These are phyloP conservation scores for Venturia aucupariae DNA, from an alignment of 2,329 filamentous ascomycete species.

Conservation along the genomic window DNA sequence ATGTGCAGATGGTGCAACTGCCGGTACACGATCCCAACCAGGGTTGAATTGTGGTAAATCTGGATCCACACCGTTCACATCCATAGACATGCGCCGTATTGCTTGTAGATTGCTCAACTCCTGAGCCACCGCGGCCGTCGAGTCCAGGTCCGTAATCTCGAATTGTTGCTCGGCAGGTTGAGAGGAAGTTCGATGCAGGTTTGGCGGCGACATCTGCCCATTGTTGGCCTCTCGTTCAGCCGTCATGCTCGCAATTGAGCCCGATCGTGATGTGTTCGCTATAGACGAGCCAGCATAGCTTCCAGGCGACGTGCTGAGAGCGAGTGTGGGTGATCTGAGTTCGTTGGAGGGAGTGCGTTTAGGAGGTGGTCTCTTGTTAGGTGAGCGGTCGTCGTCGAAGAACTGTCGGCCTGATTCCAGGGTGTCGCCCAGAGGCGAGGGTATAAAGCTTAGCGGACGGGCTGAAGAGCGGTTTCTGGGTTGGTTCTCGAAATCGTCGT, in stretches of 20 bases:
- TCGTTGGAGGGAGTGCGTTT: not conserved
- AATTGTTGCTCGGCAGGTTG: conserved; percentile 11
- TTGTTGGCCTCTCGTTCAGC: conserved; percentile 18
- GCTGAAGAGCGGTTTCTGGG: conserved; percentile 63
- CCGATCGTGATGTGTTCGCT: conserved; percentile 7
- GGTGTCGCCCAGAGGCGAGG: conserved; percentile 13
- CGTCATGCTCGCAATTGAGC: conserved; percentile 15
- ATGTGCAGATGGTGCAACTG: conserved; percentile 57
- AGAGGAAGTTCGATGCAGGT: conserved; percentile 22
- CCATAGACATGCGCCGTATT: conserved; percentile 88
- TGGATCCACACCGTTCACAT: conserved; percentile 61
- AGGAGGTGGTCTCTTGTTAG: not conserved
- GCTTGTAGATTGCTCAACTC: conserved; percentile 89
- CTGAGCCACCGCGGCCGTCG: conserved; percentile 82
- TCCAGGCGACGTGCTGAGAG: not conserved
- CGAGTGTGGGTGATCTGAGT: not conserved
- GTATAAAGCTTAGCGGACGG: conserved; percentile 15
- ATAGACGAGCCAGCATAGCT: conserved; percentile 2
- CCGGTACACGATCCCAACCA: conserved; percentile 46
- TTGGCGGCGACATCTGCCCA: conserved; percentile 28
- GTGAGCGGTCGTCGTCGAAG: not conserved
- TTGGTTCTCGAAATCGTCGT: conserved; percentile 46
- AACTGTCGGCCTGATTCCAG: conserved; percentile 1
- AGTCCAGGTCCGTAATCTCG: conserved; percentile 58
- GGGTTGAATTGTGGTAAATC: conserved; percentile 66